These are phyloP conservation scores for Cenchrus purpureus DNA, from an alignment of 176 grass and related monocot genomes.

Conservation along the genomic window DNA sequence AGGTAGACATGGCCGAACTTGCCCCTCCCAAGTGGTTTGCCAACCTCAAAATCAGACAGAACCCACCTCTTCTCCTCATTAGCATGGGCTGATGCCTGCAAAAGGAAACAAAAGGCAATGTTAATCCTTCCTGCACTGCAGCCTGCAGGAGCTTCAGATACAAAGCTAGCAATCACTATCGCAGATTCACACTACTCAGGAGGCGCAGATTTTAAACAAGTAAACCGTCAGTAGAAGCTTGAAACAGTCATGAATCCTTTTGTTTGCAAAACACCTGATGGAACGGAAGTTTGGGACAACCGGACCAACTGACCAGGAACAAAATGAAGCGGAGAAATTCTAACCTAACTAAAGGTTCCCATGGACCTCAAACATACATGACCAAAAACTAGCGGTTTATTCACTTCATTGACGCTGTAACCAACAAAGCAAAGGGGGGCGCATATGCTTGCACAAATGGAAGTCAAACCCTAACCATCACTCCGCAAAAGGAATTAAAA, in stretches of 20 bases:
- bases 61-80: constrained; percentile 81
- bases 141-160: neutral
- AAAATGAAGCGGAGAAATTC: neutral
- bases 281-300: neutral
- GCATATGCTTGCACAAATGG: neutral
- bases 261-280: neutral
- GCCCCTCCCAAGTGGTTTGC: constrained; percentile 88
- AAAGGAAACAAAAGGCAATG: neutral
- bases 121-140: neutral
- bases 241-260: neutral
- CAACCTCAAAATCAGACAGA: constrained; percentile 78
- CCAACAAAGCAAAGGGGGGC: neutral
- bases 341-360: neutral
- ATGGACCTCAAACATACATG: neutral
- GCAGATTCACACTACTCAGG: neutral
- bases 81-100: constrained; percentile 44
- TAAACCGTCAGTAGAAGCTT: constrained; percentile 1
- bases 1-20: constrained; percentile 97
- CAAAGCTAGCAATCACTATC: neutral
- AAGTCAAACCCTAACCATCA: constrained; percentile 8
- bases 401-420: neutral
- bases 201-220: constrained; percentile 21
- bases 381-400: neutral
- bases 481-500: neutral
- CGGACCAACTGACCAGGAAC: neutral